phyloP scores from a whole-genome alignment of 192 early-diverging fungal genomes.

The Radiomyces spectabilis region DNA sequence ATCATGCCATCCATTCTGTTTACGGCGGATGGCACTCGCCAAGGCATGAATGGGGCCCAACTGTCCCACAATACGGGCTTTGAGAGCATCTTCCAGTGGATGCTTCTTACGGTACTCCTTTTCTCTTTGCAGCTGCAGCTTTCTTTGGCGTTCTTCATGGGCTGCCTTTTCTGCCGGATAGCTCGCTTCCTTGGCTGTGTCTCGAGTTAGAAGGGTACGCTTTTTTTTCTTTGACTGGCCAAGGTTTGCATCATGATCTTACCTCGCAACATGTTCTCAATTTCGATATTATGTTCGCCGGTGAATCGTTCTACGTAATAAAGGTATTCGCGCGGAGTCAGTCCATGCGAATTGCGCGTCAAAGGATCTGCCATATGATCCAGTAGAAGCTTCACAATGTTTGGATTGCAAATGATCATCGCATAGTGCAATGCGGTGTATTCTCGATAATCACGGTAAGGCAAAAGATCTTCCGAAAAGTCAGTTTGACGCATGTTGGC shows the following conservation, averaged over 20 bases:
- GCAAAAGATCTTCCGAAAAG: constrained; percentile 18
- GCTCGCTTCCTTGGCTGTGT: constrained; percentile 16
- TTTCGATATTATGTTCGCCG: constrained; percentile 18
- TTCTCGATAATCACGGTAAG: constrained; percentile 25
- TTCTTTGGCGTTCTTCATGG: constrained; percentile 9
- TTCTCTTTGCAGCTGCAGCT: constrained; percentile 11
- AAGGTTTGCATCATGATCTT: no score
- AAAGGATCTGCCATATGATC: constrained; percentile 21
- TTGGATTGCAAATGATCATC: constrained; percentile 22
- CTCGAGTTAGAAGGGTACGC: no score
- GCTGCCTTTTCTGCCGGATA: constrained; percentile 20
- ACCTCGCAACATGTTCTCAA: constrained; percentile 16
- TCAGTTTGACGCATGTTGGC: constrained; percentile 16
- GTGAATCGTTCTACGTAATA: constrained; percentile 28
- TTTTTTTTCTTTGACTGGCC: no score
- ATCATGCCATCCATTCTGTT: constrained; percentile 44
- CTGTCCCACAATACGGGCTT: constrained; percentile 32
- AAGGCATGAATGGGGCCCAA: constrained; percentile 34
- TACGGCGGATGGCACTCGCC: constrained; percentile 35
- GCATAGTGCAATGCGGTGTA: constrained; percentile 28
- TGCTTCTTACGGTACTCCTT: constrained; percentile 30
- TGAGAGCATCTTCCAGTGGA: constrained; percentile 32
- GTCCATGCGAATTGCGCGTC: constrained; percentile 13
- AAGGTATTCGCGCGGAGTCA: constrained; percentile 26
- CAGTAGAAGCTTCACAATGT: constrained; percentile 10